phyloP scores from a whole-genome alignment of 1,139 yeast species.

The Pichia inconspicua region DNA sequence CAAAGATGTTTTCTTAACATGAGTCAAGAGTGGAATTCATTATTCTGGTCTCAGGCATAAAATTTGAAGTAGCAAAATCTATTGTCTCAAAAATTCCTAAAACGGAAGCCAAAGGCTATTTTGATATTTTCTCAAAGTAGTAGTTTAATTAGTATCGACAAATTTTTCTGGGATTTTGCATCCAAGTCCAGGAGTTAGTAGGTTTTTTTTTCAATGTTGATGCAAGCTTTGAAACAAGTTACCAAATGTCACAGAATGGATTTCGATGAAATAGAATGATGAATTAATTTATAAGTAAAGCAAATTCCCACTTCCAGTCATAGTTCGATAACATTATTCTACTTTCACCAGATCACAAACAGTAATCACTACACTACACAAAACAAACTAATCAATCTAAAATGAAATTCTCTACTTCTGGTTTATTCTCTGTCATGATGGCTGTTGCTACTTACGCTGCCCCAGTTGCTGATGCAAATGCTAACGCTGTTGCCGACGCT shows the following conservation, averaged over 20 bases:
- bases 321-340: too few relatives aligned
- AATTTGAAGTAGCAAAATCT: not conserved
- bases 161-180: too few relatives aligned
- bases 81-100: not conserved
- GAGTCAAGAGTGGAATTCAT: too few relatives aligned
- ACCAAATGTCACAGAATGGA: not conserved
- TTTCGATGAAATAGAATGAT: too few relatives aligned
- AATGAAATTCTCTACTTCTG: constrained; percentile 9
- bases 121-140: not conserved
- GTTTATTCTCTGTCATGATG: constrained; percentile 7
- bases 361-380: not conserved
- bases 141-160: not conserved
- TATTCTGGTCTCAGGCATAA: not conserved
- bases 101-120: not conserved
- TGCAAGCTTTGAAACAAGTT: not conserved
- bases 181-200: not conserved
- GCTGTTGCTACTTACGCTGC: constrained; percentile 4
- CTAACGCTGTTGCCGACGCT: constrained; percentile 9
- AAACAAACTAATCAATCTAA: not conserved
- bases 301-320: not conserved
- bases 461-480: constrained; percentile 7
- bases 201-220: too few relatives aligned
- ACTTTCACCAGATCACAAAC: not conserved
- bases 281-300: not conserved
- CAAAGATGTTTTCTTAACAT: not conserved